phyloP scores from a whole-genome alignment of 108 stramenopile species.

The Seminavis robusta region DNA sequence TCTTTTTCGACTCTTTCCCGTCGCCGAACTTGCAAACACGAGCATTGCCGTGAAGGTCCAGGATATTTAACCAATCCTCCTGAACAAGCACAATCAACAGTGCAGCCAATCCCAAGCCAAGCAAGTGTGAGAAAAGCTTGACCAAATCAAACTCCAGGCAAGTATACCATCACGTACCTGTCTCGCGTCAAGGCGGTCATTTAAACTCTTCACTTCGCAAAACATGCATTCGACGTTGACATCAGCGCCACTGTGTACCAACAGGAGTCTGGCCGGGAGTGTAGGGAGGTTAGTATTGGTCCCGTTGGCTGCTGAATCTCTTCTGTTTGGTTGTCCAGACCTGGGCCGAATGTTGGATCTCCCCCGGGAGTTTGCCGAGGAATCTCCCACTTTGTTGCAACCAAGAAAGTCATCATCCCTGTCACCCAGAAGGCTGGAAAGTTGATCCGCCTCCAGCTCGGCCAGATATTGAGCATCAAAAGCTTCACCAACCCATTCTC shows the following conservation, averaged over 20 bases:
- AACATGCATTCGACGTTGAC: conserved; percentile 67
- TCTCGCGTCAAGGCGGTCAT: conserved; percentile 73
- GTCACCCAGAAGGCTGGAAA: conserved; percentile 40
- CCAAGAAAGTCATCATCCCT: conserved; percentile 80
- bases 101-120: no score
- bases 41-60: conserved; percentile 51
- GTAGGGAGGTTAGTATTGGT: background rate
- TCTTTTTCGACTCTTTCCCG: background rate
- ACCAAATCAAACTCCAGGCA: no score
- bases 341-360: background rate
- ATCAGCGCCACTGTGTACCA: conserved; percentile 33
- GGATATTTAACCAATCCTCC: conserved; percentile 83
- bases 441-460: conserved; percentile 5
- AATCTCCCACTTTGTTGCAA: conserved; percentile 65
- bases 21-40: conserved; percentile 75
- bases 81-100: no score
- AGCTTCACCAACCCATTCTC: conserved; percentile 76
- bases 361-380: conserved; percentile 1
- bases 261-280: conserved; percentile 42
- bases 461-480: conserved; percentile 24
- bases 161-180: no score
- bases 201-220: conserved; percentile 79
- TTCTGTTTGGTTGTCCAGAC: background rate
- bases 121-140: no score
- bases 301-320: background rate